These are phyloP conservation scores for Debaryomyces singareniensis DNA, from an alignment of 1,139 yeast genomes.

Conservation along the genomic window DNA sequence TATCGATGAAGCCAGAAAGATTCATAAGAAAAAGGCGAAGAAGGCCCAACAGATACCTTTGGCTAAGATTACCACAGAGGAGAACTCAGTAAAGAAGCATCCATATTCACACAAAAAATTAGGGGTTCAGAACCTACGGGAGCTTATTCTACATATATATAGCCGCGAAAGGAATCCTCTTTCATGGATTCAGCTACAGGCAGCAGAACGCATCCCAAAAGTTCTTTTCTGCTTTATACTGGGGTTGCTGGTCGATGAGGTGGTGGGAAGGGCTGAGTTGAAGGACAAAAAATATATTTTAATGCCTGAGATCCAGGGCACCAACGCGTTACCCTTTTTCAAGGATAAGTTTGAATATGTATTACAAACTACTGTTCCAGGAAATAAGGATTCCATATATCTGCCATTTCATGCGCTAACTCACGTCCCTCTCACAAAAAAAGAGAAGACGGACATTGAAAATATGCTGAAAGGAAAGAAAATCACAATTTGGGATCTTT, in stretches of 20 bases:
- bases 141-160: conserved; percentile 42
- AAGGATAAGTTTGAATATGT: conserved; percentile 29
- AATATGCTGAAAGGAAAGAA: conserved; percentile 28
- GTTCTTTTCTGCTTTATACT: conserved; percentile 62
- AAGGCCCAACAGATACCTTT: conserved; percentile 28
- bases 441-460: conserved; percentile 39
- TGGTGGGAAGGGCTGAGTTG: neutral
- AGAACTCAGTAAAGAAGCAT: neutral
- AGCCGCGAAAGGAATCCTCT: conserved; percentile 29
- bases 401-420: conserved; percentile 52
- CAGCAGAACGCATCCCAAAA: conserved; percentile 20
- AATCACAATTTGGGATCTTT: conserved; percentile 49
- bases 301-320: conserved; percentile 5
- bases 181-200: conserved; percentile 31
- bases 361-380: conserved; percentile 52
- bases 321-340: conserved; percentile 30
- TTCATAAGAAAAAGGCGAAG: conserved; percentile 27
- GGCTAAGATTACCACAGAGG: neutral
- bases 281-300: conserved; percentile 5
- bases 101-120: conserved; percentile 14
- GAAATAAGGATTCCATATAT: conserved; percentile 50
- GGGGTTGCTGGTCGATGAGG: conserved; percentile 35
- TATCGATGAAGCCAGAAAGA: conserved; percentile 12
- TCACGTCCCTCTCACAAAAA: conserved; percentile 47
- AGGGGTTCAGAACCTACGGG: conserved; percentile 42